These are phyloP conservation scores for Starmerella stigmatis DNA, from an alignment of 805 yeast genomes.

Conservation along the genomic window DNA sequence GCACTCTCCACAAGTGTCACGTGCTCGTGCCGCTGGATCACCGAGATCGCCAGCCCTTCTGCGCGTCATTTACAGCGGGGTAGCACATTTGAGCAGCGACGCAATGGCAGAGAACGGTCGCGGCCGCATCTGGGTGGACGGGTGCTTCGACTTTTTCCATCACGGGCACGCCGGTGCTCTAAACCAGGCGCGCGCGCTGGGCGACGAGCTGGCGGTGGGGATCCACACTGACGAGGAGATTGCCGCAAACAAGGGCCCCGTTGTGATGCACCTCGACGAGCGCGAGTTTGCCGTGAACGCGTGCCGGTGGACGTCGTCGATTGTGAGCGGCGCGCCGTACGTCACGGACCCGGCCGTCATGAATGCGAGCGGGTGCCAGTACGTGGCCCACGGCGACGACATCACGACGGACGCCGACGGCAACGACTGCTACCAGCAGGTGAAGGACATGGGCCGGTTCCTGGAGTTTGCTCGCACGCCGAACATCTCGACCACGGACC, in stretches of 20 bases:
- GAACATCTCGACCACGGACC: conserved; percentile 87
- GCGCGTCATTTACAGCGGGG: too few relatives aligned
- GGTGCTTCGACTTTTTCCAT: conserved; percentile 95
- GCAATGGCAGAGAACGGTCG: neutral
- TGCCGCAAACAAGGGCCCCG: conserved; percentile 74
- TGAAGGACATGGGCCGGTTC: conserved; percentile 77
- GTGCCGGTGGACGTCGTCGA: conserved; percentile 75
- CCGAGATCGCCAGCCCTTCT: too few relatives aligned
- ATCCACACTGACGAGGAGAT: conserved; percentile 90
- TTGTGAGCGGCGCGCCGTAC: conserved; percentile 76
- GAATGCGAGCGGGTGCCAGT: conserved; percentile 65
- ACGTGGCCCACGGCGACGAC: conserved; percentile 98
- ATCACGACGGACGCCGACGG: conserved; percentile 95
- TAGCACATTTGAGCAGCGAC: neutral
- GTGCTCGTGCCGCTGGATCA: too few relatives aligned
- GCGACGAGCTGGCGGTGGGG: conserved; percentile 68
- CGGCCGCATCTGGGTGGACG: conserved; percentile 83
- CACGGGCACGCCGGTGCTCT: conserved; percentile 97
- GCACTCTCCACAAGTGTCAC: too few relatives aligned
- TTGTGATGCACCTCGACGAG: conserved; percentile 78
- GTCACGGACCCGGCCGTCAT: conserved; percentile 77
- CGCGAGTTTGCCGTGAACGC: conserved; percentile 77
- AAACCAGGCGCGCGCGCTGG: conserved; percentile 80
- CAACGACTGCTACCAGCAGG: conserved; percentile 76
- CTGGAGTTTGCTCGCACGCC: conserved; percentile 89